These are phyloP conservation scores for Vicia faba DNA, from an alignment of 306 rosid species.

Conservation along the genomic window DNA sequence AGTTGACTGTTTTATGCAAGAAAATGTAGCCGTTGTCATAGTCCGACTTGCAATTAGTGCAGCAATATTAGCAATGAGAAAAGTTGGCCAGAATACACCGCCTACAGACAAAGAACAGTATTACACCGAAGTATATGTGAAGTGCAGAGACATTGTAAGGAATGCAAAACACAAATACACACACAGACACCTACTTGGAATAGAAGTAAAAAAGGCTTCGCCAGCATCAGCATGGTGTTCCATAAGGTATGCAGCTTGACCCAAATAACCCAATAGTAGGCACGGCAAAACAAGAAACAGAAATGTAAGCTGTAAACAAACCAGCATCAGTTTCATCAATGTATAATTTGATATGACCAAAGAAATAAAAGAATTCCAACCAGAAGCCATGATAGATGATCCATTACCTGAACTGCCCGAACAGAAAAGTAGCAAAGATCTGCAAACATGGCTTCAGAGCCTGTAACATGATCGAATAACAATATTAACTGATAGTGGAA, in stretches of 20 bases:
- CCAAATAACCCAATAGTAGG: slow-evolving; percentile 95
- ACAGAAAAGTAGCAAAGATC: slow-evolving; percentile 99
- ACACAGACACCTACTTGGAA: slow-evolving; percentile 70
- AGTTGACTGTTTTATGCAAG: slow-evolving; percentile 93
- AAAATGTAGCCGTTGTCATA: slow-evolving; percentile 98
- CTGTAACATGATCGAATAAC: slow-evolving; percentile 52
- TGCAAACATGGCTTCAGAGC: slow-evolving; percentile 99
- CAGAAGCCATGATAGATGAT: slow-evolving; percentile 25
- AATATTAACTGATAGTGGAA: slow-evolving; percentile 32
- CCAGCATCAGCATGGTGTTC: slow-evolving; percentile 63
- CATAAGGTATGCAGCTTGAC: slow-evolving; percentile 99
- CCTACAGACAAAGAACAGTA: slow-evolving; percentile 53
- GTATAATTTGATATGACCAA: slow-evolving; percentile 25
- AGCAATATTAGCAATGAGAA: slow-evolving; percentile 78
- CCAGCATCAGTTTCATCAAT: slow-evolving; percentile 41
- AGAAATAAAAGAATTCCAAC: slow-evolving; percentile 21
- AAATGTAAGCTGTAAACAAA: slow-evolving; percentile 66
- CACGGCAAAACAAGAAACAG: slow-evolving; percentile 57
- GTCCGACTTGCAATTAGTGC: slow-evolving; percentile 97
- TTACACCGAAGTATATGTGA: slow-evolving; percentile 18
- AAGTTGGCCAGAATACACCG: slow-evolving; percentile 81
- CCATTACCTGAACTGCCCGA: slow-evolving; percentile 88
- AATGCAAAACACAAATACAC: slow-evolving; percentile 12
- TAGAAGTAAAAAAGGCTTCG: slow-evolving; percentile 75
- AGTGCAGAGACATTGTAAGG: slow-evolving; percentile 23